These are phyloP conservation scores for Tripidium arundinaceum DNA, from an alignment of 202 grass and related monocot species.

Conservation along the genomic window DNA sequence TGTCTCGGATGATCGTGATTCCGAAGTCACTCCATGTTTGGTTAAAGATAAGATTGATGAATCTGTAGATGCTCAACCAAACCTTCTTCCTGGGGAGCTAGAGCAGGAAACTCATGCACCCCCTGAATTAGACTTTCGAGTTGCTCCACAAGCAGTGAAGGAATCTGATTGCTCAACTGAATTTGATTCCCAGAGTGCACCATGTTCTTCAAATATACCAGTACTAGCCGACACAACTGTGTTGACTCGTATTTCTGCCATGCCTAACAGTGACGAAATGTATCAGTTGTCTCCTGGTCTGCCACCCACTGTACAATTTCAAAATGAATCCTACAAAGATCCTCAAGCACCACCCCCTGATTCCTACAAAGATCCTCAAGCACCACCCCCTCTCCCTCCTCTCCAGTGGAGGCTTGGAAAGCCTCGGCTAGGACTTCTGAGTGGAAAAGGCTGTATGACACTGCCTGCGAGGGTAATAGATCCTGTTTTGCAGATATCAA, in stretches of 20 bases:
- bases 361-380: conserved; percentile 45
- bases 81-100: conserved; percentile 6
- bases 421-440: conserved; percentile 40
- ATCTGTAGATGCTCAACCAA: conserved; percentile 16
- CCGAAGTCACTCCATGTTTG: not conserved
- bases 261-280: conserved; percentile 14
- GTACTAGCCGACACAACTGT: conserved; percentile 28
- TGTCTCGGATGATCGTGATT: conserved; percentile 21
- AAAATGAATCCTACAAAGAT: conserved; percentile 45
- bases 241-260: conserved; percentile 10
- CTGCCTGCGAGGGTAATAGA: conserved; percentile 22
- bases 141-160: conserved; percentile 21
- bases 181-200: conserved; percentile 13
- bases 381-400: conserved; percentile 75
- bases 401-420: conserved; percentile 84
- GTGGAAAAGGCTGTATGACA: conserved; percentile 24
- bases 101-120: conserved; percentile 25
- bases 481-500: conserved; percentile 28
- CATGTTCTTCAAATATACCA: conserved; percentile 26
- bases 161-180: conserved; percentile 16
- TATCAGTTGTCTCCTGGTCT: conserved; percentile 5
- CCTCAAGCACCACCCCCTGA: conserved; percentile 7
- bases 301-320: conserved; percentile 20
- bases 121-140: conserved; percentile 19
- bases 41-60: conserved; percentile 19